Percentiles rank a stretch among this genome's conserved stretches.
phyloP scores from a whole-genome alignment of 352 stramenopile species.

The Aphanomyces stellatus region DNA sequence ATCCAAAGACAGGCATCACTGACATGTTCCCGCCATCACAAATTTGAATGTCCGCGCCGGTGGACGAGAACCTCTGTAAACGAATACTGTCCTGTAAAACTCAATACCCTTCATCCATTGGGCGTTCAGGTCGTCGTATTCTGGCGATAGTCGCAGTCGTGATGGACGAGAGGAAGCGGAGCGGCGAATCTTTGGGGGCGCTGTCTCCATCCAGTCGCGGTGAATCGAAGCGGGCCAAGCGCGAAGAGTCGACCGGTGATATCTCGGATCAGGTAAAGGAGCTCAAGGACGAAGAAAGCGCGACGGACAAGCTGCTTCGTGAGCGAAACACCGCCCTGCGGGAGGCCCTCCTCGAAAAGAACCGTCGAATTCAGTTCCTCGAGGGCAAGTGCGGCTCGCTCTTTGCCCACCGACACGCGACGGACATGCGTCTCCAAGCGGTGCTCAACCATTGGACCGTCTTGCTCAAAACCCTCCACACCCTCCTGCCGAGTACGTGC shows the following conservation, averaged over 20 bases:
- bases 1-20: neutral
- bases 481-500: slow-evolving; percentile 4
- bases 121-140: no score
- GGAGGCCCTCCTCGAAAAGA: slow-evolving; percentile 74
- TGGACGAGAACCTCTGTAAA: neutral
- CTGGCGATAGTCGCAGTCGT: no score
- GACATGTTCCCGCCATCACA: neutral
- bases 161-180: slow-evolving; percentile 16
- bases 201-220: neutral
- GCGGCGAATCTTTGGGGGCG: neutral
- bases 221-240: slow-evolving; percentile 1
- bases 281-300: neutral
- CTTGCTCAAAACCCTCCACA: slow-evolving; percentile 12
- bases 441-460: slow-evolving; percentile 16
- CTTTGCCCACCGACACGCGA: slow-evolving; percentile 42
- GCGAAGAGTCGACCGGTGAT: neutral
- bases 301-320: slow-evolving; percentile 26
- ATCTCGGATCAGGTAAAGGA: neutral
- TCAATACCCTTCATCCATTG: no score
- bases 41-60: neutral
- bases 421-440: slow-evolving; percentile 33
- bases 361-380: slow-evolving; percentile 62
- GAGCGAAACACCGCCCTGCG: slow-evolving; percentile 68
- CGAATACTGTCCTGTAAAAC: no score
- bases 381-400: slow-evolving; percentile 57